Evolutionary conservation across 2,329 filamentous ascomycete species (phyloP), one percentile per base, ranked within the genome.

Genomic region (Trichoderma sp.): DNA sequence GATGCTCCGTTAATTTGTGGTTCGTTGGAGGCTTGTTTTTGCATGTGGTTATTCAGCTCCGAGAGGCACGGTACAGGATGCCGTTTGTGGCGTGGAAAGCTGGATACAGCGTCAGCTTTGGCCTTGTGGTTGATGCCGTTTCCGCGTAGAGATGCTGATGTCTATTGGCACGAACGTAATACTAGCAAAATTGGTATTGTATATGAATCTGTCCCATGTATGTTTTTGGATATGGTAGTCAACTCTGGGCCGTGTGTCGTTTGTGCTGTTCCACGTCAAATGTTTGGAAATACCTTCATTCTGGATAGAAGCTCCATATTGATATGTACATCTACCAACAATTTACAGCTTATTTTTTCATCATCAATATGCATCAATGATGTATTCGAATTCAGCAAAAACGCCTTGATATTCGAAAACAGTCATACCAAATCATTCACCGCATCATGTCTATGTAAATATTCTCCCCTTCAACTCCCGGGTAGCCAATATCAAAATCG

Each of bases 391-490:
- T 21, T 9, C n/a, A 33, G 2, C 8, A 11, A 9, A 33, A 33
- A 9, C 1, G 31, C 31, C 31, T 1, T 0, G 8, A 33, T 50
- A 50, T 50, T 0, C 3, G 6, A 50, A 2, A 7, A 3, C 7
- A 21, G 5, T 24, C 4, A 53, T 53, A 12, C n/a, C n/a, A 65
- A 14, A 4, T 27, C 33, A 65, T 29, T 29, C 33, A 33, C n/a
- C n/a, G 12, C 4, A 12, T 3, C 11, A 3, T 9, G 11, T 29
- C 35, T 18, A 29, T 29, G 27, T 24, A 50, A 66, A 65, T 5
- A 18, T 31, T 50, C 9, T 53, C 24, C 33, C 2, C 35, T 0
- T 11, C 31, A 2, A 4, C 11, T 75, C 38, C 45, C 71, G 65
- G 69, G 69, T 72, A 69, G 33, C 1, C 38, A 6, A 35, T 21